These are phyloP conservation scores for Akanthomyces uredinophilus DNA, from an alignment of 2,329 filamentous ascomycete genomes.

Conservation along the genomic window DNA sequence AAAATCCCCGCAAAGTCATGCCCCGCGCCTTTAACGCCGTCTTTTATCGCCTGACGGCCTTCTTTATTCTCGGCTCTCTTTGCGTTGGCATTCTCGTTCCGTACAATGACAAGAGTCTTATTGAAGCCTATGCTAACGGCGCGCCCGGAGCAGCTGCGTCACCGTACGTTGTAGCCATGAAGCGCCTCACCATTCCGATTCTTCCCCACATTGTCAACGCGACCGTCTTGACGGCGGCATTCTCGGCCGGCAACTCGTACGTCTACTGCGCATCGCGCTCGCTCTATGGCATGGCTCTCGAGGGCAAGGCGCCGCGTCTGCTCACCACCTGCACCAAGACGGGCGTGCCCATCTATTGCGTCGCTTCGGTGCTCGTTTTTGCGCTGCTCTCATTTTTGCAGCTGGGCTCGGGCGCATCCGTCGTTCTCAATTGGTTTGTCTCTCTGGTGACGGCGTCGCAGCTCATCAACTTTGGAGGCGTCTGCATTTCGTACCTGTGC, in stretches of 20 bases:
- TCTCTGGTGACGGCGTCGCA: slow-evolving; percentile 66
- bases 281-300: slow-evolving; percentile 62
- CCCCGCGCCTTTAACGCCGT: slow-evolving; percentile 73
- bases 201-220: slow-evolving; percentile 70
- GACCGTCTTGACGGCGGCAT: slow-evolving; percentile 62
- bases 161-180: slow-evolving; percentile 64
- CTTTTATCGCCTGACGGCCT: slow-evolving; percentile 70
- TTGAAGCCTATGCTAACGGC: slow-evolving; percentile 51
- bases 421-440: slow-evolving; percentile 69
- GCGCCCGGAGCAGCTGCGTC: slow-evolving; percentile 65
- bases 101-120: slow-evolving; percentile 60
- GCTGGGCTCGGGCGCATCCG: slow-evolving; percentile 58
- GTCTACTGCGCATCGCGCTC: slow-evolving; percentile 63
- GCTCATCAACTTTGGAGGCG: slow-evolving; percentile 66
- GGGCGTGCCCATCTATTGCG: slow-evolving; percentile 72
- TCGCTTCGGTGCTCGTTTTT: slow-evolving; percentile 59
- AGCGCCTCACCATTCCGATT: slow-evolving; percentile 55
- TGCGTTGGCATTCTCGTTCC: slow-evolving; percentile 68
- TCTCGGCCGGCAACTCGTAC: slow-evolving; percentile 61
- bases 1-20: slow-evolving; percentile 64
- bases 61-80: slow-evolving; percentile 71
- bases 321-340: slow-evolving; percentile 55
- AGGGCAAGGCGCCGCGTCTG: slow-evolving; percentile 59
- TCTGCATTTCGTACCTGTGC: slow-evolving; percentile 65
- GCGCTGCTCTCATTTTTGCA: slow-evolving; percentile 70